Evolutionary conservation across 768 basidiomycete genomes (phyloP).

Genomic region (Suillus americanus): DNA sequence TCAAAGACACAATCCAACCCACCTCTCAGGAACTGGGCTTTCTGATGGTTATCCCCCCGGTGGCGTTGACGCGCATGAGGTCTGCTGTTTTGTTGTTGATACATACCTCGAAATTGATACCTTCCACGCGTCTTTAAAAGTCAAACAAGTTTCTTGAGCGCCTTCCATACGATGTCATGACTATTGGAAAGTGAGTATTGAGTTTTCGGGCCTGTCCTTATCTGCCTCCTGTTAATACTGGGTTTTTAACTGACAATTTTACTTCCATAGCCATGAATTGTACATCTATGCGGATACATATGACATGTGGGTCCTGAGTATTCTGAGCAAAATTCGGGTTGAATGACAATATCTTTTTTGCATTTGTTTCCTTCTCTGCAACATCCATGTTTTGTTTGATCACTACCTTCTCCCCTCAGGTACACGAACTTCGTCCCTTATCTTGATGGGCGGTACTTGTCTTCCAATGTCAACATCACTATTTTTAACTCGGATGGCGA

Average conservation of each 20-base stretch:
- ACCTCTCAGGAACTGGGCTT: slow-evolving; percentile 61
- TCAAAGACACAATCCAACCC: background rate
- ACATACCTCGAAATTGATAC: background rate
- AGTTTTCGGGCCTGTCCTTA: background rate
- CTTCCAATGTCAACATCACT: slow-evolving; percentile 87
- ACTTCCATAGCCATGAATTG: slow-evolving; percentile 66
- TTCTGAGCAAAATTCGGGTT: background rate
- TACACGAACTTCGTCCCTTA: slow-evolving; percentile 66
- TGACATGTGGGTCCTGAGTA: slow-evolving; percentile 50
- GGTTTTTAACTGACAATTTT: slow-evolving; percentile 2
- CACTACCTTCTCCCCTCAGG: slow-evolving; percentile 28
- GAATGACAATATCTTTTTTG: background rate
- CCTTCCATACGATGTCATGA: slow-evolving; percentile 78
- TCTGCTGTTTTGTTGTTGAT: slow-evolving; percentile 25
- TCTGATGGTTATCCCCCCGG: slow-evolving; percentile 73
- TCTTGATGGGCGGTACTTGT: slow-evolving; percentile 72
- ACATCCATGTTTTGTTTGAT: background rate
- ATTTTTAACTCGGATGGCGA: slow-evolving; percentile 42
- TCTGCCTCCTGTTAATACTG: background rate
- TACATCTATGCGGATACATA: slow-evolving; percentile 66
- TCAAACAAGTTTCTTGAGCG: slow-evolving; percentile 72
- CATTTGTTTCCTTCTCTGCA: background rate
- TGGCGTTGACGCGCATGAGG: slow-evolving; percentile 72
- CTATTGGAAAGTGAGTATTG: slow-evolving; percentile 75
- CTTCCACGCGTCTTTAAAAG: slow-evolving; percentile 31